phyloP scores from a whole-genome alignment of 2,329 filamentous ascomycete species.

The Diaporthe capsici region DNA sequence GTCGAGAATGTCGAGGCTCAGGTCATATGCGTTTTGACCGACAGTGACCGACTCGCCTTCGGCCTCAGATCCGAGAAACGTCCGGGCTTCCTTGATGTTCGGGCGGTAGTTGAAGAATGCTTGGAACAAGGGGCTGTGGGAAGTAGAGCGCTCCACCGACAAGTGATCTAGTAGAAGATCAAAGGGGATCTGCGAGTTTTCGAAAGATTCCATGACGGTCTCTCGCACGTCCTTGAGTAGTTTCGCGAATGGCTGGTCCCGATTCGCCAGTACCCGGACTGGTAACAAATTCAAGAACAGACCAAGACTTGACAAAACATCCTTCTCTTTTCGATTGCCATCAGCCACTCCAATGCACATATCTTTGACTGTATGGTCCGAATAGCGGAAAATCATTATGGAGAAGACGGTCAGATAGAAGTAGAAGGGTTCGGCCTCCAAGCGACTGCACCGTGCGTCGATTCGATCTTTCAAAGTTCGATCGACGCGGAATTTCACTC shows the following conservation, averaged over 20 bases:
- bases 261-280: constrained; percentile 53
- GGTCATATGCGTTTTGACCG: background rate
- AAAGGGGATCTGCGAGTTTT: constrained; percentile 61
- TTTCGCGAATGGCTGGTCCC: constrained; percentile 49
- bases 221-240: constrained; percentile 44
- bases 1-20: background rate
- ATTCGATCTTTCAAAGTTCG: background rate
- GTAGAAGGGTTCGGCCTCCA: constrained; percentile 54
- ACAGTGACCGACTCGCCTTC: background rate
- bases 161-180: constrained; percentile 62
- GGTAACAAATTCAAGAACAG: constrained; percentile 64
- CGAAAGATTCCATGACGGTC: constrained; percentile 53
- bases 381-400: constrained; percentile 44
- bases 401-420: constrained; percentile 59
- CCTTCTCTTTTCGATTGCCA: constrained; percentile 56
- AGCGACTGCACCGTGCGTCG: background rate
- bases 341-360: constrained; percentile 65
- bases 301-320: constrained; percentile 56
- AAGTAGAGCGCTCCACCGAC: constrained; percentile 53
- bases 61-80: background rate
- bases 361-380: constrained; percentile 47
- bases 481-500: constrained; percentile 5
- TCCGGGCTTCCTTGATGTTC: background rate
- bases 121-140: constrained; percentile 64
- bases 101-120: constrained; percentile 52